Evolutionary conservation across 352 stramenopile species (phyloP).

Genomic region (Peronospora tabacina): DNA sequence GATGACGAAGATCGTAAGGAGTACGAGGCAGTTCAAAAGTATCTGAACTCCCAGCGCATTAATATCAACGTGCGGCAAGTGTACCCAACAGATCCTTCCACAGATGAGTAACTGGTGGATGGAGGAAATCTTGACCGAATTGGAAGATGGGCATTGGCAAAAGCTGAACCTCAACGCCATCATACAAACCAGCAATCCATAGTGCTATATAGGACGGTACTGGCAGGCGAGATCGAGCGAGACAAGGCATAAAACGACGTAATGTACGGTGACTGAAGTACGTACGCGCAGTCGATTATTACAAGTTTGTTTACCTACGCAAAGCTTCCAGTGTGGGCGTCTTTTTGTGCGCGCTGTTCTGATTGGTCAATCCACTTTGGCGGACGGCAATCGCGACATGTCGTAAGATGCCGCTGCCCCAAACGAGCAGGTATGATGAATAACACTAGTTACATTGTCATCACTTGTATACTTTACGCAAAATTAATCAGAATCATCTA

Average conservation of each 20-base stretch:
- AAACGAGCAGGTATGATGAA: too few relatives aligned
- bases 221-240: neutral
- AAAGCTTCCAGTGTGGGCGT: neutral
- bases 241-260: neutral
- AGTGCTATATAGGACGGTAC: neutral
- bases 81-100: constrained; percentile 26
- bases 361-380: too few relatives aligned
- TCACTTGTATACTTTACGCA: too few relatives aligned
- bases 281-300: too few relatives aligned
- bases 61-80: constrained; percentile 82
- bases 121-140: too few relatives aligned
- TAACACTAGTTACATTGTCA: too few relatives aligned
- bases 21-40: constrained; percentile 35
- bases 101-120: too few relatives aligned
- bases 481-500: too few relatives aligned
- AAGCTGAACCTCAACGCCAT: neutral
- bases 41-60: constrained; percentile 54
- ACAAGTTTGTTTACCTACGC: too few relatives aligned
- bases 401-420: too few relatives aligned
- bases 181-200: neutral
- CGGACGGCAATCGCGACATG: too few relatives aligned
- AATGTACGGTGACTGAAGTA: neutral
- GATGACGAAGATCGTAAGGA: constrained; percentile 23
- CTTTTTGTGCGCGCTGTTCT: too few relatives aligned
- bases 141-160: neutral